A percentile compares a stretch with the other conserved stretches of the same genome.
These are phyloP conservation scores for Baudoinia panamericana DNA, from an alignment of 495 filamentous ascomycete genomes.

Conservation along the genomic window DNA sequence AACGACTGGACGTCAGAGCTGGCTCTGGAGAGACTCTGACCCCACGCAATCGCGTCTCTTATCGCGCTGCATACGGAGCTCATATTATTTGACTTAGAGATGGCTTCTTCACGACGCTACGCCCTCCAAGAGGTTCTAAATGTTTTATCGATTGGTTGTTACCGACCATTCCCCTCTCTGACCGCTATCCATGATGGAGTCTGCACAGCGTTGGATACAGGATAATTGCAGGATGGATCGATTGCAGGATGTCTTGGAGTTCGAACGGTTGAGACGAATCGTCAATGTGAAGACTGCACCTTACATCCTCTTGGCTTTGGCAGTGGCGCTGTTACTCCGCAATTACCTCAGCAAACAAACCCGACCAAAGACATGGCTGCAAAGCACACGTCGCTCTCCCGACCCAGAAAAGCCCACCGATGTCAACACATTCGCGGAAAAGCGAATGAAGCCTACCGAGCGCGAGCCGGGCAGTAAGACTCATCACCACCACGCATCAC, in stretches of 20 bases:
- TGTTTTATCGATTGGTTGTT: no score
- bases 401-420: slow-evolving; percentile 27
- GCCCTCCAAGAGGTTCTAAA: no score
- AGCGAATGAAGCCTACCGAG: slow-evolving; percentile 17
- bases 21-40: no score
- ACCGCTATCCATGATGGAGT: slow-evolving; percentile 13
- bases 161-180: no score
- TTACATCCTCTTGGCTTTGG: slow-evolving; percentile 15
- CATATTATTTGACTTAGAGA: no score
- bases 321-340: background rate
- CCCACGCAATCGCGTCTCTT: no score
- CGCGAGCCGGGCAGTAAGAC: slow-evolving; percentile 27
- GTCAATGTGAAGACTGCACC: slow-evolving; percentile 6
- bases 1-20: no score
- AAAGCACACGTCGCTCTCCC: slow-evolving; percentile 16
- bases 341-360: background rate
- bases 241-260: background rate
- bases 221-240: slow-evolving; percentile 12
- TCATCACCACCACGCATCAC: background rate
- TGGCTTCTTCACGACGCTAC: no score
- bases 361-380: background rate
- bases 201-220: slow-evolving; percentile 18
- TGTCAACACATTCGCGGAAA: slow-evolving; percentile 7
- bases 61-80: no score
- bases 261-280: background rate